These are phyloP conservation scores for Acanthamoeba quina DNA, from an alignment of 208 protist species.

Conservation along the genomic window DNA sequence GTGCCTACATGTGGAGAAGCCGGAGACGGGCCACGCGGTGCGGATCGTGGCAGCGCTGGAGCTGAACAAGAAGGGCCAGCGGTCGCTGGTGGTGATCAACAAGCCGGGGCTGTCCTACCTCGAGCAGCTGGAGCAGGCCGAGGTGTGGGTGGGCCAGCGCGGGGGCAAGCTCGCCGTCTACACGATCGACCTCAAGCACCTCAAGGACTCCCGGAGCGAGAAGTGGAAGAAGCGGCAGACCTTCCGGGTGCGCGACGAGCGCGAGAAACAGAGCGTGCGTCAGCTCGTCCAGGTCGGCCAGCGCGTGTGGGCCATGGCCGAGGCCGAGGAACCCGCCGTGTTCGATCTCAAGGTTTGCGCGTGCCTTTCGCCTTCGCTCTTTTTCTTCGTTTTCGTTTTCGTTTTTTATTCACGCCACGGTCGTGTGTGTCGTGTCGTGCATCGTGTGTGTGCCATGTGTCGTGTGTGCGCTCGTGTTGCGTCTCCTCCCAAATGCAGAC, in stretches of 20 bases:
- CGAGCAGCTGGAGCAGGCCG: conserved; percentile 34
- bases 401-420: too few relatives aligned
- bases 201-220: conserved; percentile 12
- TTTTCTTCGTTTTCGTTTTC: background rate
- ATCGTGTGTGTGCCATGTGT: background rate
- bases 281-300: conserved; percentile 39
- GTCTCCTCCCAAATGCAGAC: background rate
- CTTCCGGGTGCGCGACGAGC: conserved; percentile 13
- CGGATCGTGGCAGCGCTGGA: conserved; percentile 10
- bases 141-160: conserved; percentile 33
- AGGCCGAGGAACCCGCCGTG: conserved; percentile 18
- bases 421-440: too few relatives aligned
- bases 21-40: background rate
- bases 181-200: conserved; percentile 17
- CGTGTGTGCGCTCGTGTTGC: background rate
- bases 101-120: conserved; percentile 17
- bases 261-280: conserved; percentile 45
- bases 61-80: conserved; percentile 31
- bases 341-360: background rate
- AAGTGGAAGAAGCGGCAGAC: conserved; percentile 34
- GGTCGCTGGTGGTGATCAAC: conserved; percentile 35
- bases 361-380: too few relatives aligned
- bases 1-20: background rate
- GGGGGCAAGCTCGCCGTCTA: conserved; percentile 18
- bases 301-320: conserved; percentile 42